Evolutionary conservation across 2,329 filamentous ascomycete genomes (phyloP), one percentile per base, ranked within the genome.

Genomic region (Cladophialophora exuberans): DNA sequence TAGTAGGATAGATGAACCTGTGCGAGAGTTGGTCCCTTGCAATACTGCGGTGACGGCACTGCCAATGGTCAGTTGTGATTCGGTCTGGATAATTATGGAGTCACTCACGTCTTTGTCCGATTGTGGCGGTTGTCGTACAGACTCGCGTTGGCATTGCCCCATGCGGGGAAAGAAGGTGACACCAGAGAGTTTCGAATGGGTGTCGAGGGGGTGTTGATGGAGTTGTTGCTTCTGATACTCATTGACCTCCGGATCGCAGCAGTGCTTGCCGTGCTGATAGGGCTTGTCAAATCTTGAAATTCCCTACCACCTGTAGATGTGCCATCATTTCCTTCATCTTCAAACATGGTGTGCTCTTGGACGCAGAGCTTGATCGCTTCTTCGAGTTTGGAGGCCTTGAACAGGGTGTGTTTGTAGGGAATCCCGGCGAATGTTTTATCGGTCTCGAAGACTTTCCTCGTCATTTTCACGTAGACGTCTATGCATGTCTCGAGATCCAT

Each of bases 351-450:
- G 69, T 92, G 87, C 65, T 96, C 89, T 56, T 87, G 79, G 5
- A 97, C 93, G 62, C 89, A 91, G 65, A 95, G 88, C 69, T 84
- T 85, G 66, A 97, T 97, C 2, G 92, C 93, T 64, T 97, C 90
- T 72, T 99, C 93, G 42, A 99, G 79, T 72, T 90, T 93, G 35
- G 90, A 96, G 9, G 94, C 94, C 74, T 99, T 99, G 83, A 97
- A 99, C 23, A 99, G 75, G 0, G 94, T 99, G 4, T 89, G 90
- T 30, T 91, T 87, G 69, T 95, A 97, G 0, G 94, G 94, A 56
- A 99, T 96, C 9, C 94, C 94, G 28, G 89, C 90, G 64, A 99
- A 89, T 3, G 93, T 97, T 78, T 99, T 99, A 76, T 99, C 94
- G 4, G 94, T 97, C 75, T 97, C 89, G 66, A 99, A 99, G 1